These are phyloP conservation scores for Sicyos edulis DNA, from an alignment of 306 rosid species.

Conservation along the genomic window DNA sequence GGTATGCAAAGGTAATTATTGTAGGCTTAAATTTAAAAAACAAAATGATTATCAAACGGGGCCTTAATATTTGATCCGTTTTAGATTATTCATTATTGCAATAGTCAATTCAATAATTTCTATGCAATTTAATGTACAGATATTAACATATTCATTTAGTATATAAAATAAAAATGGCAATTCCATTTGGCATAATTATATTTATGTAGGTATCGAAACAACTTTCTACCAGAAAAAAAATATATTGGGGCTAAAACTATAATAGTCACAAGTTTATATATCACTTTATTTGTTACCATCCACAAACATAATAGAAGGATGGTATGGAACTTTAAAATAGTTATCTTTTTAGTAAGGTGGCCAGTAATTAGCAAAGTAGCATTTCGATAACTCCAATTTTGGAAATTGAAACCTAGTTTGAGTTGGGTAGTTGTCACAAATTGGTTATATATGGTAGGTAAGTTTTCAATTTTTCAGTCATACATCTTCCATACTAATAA, in stretches of 20 bases:
- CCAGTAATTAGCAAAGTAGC: not conserved
- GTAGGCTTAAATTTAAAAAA: no score
- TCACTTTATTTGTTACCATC: not conserved
- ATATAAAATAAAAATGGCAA: not conserved
- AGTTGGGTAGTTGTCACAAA: not conserved
- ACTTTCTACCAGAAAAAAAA: not conserved
- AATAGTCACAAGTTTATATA: not conserved
- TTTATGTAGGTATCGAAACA: not conserved
- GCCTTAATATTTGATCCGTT: not conserved
- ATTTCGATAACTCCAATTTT: not conserved
- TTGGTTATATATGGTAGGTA: not conserved
- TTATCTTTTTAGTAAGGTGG: not conserved
- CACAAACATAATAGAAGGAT: not conserved
- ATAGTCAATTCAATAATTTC: not conserved
- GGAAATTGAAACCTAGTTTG: not conserved
- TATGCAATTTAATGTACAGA: not conserved
- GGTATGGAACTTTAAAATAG: not conserved
- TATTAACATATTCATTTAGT: not conserved
- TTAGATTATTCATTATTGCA: not conserved
- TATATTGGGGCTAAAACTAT: not conserved
- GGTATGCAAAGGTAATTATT: no score
- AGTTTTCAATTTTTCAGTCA: not conserved
- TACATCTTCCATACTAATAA: not conserved
- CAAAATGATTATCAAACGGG: no score
- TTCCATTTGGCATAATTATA: not conserved